Evolutionary conservation across 2,329 filamentous ascomycete species (phyloP).

Genomic region (Epichloe hybrida): DNA sequence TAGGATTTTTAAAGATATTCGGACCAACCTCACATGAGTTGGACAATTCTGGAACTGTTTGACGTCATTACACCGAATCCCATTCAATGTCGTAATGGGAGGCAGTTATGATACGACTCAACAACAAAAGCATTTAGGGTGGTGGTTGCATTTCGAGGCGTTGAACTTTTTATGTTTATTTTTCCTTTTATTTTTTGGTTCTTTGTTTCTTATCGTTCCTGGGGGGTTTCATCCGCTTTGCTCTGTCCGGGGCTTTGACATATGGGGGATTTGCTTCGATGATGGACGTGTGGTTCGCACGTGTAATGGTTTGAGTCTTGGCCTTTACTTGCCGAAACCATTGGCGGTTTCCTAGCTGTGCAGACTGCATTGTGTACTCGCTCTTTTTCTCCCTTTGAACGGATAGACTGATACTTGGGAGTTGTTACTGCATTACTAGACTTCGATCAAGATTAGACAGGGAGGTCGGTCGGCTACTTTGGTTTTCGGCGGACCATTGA

Average conservation of each 20-base stretch:
- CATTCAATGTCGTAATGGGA: neutral
- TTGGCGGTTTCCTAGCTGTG: constrained; percentile 14
- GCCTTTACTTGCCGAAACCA: neutral
- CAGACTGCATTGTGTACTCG: constrained; percentile 15
- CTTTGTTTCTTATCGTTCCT: constrained; percentile 4
- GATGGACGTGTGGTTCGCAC: neutral
- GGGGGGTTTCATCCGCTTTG: constrained; percentile 2
- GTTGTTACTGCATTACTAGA: constrained; percentile 26
- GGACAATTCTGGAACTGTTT: constrained; percentile 4
- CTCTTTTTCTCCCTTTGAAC: constrained; percentile 1
- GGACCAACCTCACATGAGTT: constrained; percentile 1
- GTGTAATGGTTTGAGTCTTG: constrained; percentile 2
- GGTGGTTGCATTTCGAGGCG: constrained; percentile 26
- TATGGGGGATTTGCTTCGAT: constrained; percentile 1
- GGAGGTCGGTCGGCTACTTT: constrained; percentile 16
- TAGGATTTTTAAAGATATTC: constrained; percentile 6
- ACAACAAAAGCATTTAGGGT: constrained; percentile 14
- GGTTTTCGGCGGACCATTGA: constrained; percentile 17
- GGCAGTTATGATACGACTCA: constrained; percentile 2
- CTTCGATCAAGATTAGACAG: constrained; percentile 26
- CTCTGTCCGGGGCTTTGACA: neutral
- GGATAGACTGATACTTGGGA: constrained; percentile 23
- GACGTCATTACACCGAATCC: neutral
- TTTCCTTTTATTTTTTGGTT: constrained; percentile 7
- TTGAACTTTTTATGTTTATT: constrained; percentile 15